Evolutionary conservation across 2,329 filamentous ascomycete species (phyloP), one percentile per base, ranked within the genome.

Genomic region (Ampelomyces quisqualis): DNA sequence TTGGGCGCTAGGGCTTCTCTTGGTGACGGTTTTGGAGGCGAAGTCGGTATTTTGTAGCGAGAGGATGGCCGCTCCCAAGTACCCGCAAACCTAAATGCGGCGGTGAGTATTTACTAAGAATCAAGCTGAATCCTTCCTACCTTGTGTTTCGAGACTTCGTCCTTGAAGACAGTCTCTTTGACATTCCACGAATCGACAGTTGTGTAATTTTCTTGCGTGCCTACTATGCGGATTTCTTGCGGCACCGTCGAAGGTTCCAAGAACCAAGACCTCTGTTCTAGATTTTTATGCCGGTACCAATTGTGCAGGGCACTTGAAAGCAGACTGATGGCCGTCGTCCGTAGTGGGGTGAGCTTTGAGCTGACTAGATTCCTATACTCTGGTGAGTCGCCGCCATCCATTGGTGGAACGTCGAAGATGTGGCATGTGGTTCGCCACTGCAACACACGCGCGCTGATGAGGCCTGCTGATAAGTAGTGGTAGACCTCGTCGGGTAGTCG

Each of bases 401-500:
- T 74, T 4, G 91, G 93, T n/a, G 91, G 85, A 36, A 82, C 78
- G 36, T 96, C 79, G 20, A 86, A 71, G 42, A 95, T 80, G 64
- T 91, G 84, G 50, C 85, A 82, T 38, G 88, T 85, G 4, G 88
- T 86, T 55, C 95, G 81, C 78, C 84, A 91, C 64, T 86, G 88
- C 9, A 95, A 78, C 24, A 95, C 76, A 33, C 88, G 82, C 17
- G 89, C 77, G 19, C 88, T 82, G 51, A 97, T 81, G 29, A 96
- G 73, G 22, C 89, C 93, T 36, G 80, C 84, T 43, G 89, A 90
- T 34, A 96, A 77, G 66, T 97, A 97, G 67, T 89, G 86, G 65
- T 91, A 90, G 13, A 97, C 76, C 69, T 98, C 93, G 27, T 90
- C 83, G 0, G 93, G 90, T 4, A 98, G 76, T 45, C 90, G 86